These are phyloP conservation scores for Elsinoe arachidis DNA, from an alignment of 2,329 filamentous ascomycete species.

Conservation along the genomic window DNA sequence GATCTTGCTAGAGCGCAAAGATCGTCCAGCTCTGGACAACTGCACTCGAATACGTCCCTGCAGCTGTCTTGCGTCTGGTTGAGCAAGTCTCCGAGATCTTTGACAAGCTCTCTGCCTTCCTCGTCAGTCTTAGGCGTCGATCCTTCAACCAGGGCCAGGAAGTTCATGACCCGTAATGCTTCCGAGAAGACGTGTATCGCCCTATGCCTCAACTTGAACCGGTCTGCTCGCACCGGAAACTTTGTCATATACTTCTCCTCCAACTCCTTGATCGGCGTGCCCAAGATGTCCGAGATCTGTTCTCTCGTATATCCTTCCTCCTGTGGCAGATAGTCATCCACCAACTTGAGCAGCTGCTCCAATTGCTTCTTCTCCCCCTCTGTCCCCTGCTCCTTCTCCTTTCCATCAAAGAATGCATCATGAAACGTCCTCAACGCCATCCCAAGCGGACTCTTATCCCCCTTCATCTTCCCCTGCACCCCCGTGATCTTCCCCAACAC, in stretches of 20 bases:
- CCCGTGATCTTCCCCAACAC: conserved; percentile 53
- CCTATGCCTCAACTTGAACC: conserved; percentile 79
- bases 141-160: conserved; percentile 62
- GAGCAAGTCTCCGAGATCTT: conserved; percentile 68
- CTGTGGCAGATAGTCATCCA: conserved; percentile 62
- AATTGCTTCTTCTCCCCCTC: conserved; percentile 53
- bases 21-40: conserved; percentile 82
- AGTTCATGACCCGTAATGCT: conserved; percentile 74
- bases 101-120: conserved; percentile 57
- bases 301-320: conserved; percentile 81
- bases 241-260: conserved; percentile 72
- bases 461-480: conserved; percentile 53
- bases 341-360: conserved; percentile 59
- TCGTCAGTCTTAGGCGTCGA: conserved; percentile 38
- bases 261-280: conserved; percentile 60
- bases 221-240: conserved; percentile 80
- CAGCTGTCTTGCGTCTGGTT: conserved; percentile 87
- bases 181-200: conserved; percentile 87
- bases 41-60: conserved; percentile 81
- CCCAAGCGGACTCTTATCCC: conserved; percentile 73
- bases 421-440: conserved; percentile 82
- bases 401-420: conserved; percentile 61
- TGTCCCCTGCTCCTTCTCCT: conserved; percentile 37
- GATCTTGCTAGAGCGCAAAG: conserved; percentile 70
- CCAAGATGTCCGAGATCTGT: conserved; percentile 67